phyloP scores from a whole-genome alignment of 441 rosid genomes.

The Populus hybrid region DNA sequence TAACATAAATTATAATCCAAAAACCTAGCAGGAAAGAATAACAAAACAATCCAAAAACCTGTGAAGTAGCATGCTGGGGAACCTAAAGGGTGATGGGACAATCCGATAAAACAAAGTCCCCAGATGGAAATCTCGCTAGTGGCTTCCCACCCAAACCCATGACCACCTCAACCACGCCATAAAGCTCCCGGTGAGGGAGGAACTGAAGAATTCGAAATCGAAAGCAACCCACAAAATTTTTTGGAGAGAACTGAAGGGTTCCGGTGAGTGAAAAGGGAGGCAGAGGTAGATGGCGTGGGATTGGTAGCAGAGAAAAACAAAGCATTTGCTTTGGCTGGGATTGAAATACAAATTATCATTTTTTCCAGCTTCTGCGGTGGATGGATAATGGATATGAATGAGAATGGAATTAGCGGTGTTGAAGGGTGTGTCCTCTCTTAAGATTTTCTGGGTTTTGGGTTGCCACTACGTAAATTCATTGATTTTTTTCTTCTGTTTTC shows the following conservation, averaged over 20 bases:
- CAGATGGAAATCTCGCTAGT: constrained; percentile 84
- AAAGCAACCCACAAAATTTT: constrained; percentile 19
- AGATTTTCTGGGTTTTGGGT: no score
- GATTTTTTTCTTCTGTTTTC: no score
- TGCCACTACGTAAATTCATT: no score
- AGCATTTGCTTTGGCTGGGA: constrained; percentile 45
- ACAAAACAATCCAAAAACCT: constrained; percentile 35
- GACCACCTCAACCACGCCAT: constrained; percentile 72
- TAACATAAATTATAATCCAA: constrained; percentile 5
- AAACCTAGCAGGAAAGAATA: constrained; percentile 7
- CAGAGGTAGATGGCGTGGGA: constrained; percentile 3
- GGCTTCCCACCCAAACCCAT: constrained; percentile 91
- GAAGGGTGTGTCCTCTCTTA: no score
- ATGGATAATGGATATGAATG: no score
- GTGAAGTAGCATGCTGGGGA: constrained; percentile 64
- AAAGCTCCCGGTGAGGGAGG: constrained; percentile 36
- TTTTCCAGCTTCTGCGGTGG: no score
- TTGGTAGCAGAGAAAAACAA: constrained; percentile 26
- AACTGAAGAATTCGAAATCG: constrained; percentile 27
- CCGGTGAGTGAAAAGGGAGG: constrained; percentile 11
- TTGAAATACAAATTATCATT: not conserved
- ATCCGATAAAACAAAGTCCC: constrained; percentile 65
- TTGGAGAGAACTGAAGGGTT: constrained; percentile 17
- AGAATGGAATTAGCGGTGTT: no score
- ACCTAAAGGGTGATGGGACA: constrained; percentile 50